Evolutionary conservation across 1,284 basidiomycete genomes (phyloP).

Genomic region (Peniophora sp.): DNA sequence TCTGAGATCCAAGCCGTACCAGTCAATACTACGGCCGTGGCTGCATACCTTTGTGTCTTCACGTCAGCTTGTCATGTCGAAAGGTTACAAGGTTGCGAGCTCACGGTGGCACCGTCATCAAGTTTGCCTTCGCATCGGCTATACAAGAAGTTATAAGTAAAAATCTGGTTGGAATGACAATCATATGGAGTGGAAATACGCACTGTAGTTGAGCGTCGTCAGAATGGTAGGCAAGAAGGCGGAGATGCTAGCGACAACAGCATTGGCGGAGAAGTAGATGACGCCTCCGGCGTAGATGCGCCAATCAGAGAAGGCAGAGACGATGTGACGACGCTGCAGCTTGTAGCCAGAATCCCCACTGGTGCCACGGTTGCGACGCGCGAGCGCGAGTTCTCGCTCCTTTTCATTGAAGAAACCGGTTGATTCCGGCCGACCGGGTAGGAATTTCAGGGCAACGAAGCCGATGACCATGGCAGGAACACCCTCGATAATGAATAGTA

Average conservation of each 20-base stretch:
- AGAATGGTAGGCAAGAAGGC: constrained; percentile 85
- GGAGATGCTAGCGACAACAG: constrained; percentile 69
- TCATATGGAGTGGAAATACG: constrained; percentile 4
- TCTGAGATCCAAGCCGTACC: constrained; percentile 63
- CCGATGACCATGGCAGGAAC: constrained; percentile 67
- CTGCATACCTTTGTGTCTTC: constrained; percentile 38
- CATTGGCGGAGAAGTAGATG: constrained; percentile 74
- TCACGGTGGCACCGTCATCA: constrained; percentile 70
- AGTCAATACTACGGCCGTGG: constrained; percentile 62
- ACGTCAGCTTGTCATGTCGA: no score
- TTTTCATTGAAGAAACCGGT: constrained; percentile 62
- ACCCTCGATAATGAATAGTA: constrained; percentile 77
- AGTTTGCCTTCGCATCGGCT: constrained; percentile 50
- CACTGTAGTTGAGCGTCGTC: constrained; percentile 58
- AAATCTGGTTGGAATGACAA: not conserved
- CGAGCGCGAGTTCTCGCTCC: constrained; percentile 67
- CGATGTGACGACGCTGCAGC: constrained; percentile 42
- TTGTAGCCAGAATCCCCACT: constrained; percentile 49
- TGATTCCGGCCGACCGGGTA: constrained; percentile 76
- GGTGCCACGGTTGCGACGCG: constrained; percentile 65
- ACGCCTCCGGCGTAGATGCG: constrained; percentile 57
- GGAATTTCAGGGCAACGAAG: constrained; percentile 50
- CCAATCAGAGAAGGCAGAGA: constrained; percentile 65
- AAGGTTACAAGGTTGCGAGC: no score
- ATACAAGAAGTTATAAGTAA: not conserved